Conservation (phyloP, 495 filamentous ascomycete genomes). For the Pseudoneurospora amorphoporcata region DNA sequence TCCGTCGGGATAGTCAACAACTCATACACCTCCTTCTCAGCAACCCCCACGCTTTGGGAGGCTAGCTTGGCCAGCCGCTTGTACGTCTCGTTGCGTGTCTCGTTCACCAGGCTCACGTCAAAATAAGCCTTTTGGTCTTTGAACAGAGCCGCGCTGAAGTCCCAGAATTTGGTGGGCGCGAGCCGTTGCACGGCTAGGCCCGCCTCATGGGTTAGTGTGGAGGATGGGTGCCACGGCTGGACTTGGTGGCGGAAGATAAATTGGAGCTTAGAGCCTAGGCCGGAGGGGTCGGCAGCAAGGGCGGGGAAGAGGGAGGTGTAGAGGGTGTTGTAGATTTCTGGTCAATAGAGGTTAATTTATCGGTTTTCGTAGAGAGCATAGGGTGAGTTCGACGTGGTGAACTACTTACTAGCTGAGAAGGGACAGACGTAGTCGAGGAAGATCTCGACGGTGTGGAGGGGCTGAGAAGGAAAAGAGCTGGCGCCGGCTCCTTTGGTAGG, state of each 20-base stretch:
- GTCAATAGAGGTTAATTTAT: background rate
- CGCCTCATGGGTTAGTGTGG: slow-evolving; percentile 80
- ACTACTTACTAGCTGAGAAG: slow-evolving; percentile 33
- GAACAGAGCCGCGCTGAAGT: slow-evolving; percentile 66
- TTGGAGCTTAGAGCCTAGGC: slow-evolving; percentile 48
- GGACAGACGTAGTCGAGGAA: slow-evolving; percentile 87
- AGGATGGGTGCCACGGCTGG: slow-evolving; percentile 93
- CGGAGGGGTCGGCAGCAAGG: slow-evolving; percentile 44
- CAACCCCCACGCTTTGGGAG: slow-evolving; percentile 48
- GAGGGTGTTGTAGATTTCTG: slow-evolving; percentile 53
- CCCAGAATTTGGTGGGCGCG: slow-evolving; percentile 62
- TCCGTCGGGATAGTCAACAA: slow-evolving; percentile 55
- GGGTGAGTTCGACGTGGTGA: background rate
- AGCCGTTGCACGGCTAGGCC: slow-evolving; percentile 63
- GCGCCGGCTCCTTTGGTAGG: slow-evolving; percentile 16
- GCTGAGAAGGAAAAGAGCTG: slow-evolving; percentile 27
- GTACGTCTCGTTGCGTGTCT: slow-evolving; percentile 80
- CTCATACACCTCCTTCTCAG: slow-evolving; percentile 51
- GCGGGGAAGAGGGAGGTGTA: slow-evolving; percentile 44
- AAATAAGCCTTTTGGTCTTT: slow-evolving; percentile 61
- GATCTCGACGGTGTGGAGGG: slow-evolving; percentile 64
- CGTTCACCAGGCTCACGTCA: slow-evolving; percentile 70
- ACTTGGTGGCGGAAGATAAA: slow-evolving; percentile 83
- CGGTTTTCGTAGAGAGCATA: background rate
- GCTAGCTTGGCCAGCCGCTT: slow-evolving; percentile 61